Evolutionary conservation across 129 eudicot species (phyloP).

Genomic region (Ambrosia trifida): DNA sequence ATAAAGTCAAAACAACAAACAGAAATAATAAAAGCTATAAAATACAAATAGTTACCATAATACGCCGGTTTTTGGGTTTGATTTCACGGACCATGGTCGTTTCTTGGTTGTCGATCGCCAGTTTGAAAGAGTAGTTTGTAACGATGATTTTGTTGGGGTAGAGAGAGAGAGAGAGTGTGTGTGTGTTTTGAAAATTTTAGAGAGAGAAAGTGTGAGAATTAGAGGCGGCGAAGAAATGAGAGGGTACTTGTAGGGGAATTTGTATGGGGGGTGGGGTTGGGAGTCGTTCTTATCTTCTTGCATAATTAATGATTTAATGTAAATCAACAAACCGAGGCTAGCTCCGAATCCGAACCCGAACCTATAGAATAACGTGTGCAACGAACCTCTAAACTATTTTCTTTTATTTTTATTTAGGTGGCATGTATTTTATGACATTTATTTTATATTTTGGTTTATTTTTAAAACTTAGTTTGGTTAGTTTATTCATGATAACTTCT

Average conservation of each 20-base stretch:
- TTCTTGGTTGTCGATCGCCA: slow-evolving; percentile 92
- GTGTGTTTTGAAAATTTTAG: neutral
- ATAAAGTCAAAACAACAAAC: neutral
- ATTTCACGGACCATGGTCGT: slow-evolving; percentile 61
- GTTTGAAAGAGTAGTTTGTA: slow-evolving; percentile 15
- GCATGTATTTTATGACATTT: neutral
- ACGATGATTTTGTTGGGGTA: neutral
- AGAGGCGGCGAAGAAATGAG: slow-evolving; percentile 58
- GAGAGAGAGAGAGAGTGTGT: neutral
- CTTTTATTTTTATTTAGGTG: slow-evolving; percentile 30
- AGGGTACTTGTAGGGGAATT: slow-evolving; percentile 43
- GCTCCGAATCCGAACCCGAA: slow-evolving; percentile 48
- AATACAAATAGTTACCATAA: slow-evolving; percentile 45
- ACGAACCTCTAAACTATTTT: slow-evolving; percentile 57
- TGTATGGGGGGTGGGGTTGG: slow-evolving; percentile 20
- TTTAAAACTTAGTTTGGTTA: too few relatives aligned
- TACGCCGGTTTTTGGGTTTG: slow-evolving; percentile 73
- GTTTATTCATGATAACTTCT: too few relatives aligned
- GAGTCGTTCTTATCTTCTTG: slow-evolving; percentile 76
- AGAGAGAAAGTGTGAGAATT: slow-evolving; percentile 25
- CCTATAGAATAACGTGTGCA: slow-evolving; percentile 62
- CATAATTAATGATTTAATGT: slow-evolving; percentile 40
- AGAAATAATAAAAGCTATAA: too few relatives aligned
- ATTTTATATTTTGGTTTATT: too few relatives aligned
- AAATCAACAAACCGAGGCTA: slow-evolving; percentile 31